Evolutionary conservation across 1,284 basidiomycete species (phyloP), one percentile per base, ranked within the genome.

Genomic region (Irpex sp.): DNA sequence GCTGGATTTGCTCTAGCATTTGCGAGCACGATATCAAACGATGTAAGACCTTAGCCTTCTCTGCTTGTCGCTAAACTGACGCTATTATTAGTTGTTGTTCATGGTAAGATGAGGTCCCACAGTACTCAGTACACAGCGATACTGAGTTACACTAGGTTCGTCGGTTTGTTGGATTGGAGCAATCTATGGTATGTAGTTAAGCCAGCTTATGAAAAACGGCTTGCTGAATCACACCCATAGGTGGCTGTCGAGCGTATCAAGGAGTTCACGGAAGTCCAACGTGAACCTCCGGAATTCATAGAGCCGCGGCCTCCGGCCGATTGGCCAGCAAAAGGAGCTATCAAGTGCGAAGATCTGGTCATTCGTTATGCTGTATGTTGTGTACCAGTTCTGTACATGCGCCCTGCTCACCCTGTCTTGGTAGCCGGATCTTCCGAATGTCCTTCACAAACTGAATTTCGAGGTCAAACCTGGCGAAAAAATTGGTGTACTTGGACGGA

Each of bases 211-310:
- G 19, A 61, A 67, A 52, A 65, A n/a, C 56, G 21, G 3, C 15
- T 61, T 4, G 26, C 52, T 31, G 52, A 59, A 52, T 11, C 58
- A 58, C 55, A 60, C 56, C 17, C 48, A 15, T 65, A 91, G 89
- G 89, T 97, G 65, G 94, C 93, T 13, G 80, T 98, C 57, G 96
- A 98, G 75, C 89, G 96, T 52, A 85, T 97, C 72, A 93, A 93
- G 73, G 93, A 95, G 73, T 97, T 94, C 75, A 91, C 92, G 1
- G 92, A 95, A 70, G 78, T 97, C 21, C 75, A 81, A 54, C 83
- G 84, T 55, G 94, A 96, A 77, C 83, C 88, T 9, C 82, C 92
- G 1, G 94, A 96, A 74, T 90, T 89, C 69, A 74, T 93, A 44
- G 93, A 97, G 65, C 94, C 93, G 2, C 82, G 94, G n/a, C 95